phyloP scores from a whole-genome alignment of 768 basidiomycete species.

The Rhodotorula kratochvilovae region DNA sequence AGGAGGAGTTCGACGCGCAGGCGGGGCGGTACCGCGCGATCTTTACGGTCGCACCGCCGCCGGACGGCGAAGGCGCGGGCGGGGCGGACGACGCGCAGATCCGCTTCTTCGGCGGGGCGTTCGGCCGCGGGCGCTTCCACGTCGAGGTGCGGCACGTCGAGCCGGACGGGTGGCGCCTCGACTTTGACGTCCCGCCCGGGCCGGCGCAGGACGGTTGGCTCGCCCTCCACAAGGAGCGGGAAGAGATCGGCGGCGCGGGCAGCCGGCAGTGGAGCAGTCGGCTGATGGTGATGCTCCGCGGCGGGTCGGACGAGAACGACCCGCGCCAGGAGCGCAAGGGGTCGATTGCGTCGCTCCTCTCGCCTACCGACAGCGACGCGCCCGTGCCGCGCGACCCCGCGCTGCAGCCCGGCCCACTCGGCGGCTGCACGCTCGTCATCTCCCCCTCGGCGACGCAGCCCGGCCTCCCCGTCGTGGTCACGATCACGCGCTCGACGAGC shows the following conservation, averaged over 20 bases:
- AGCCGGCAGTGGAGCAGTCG: constrained; percentile 1
- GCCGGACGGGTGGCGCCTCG: constrained; percentile 18
- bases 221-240: not conserved
- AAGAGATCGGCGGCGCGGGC: constrained; percentile 21
- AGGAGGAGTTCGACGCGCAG: constrained; percentile 22
- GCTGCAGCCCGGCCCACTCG: constrained; percentile 11
- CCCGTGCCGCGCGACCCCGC: constrained; percentile 9
- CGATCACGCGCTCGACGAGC: constrained; percentile 2
- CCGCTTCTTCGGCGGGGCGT: constrained; percentile 24
- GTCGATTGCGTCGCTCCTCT: constrained; percentile 16
- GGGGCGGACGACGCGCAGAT: constrained; percentile 1
- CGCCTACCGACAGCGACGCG: not conserved
- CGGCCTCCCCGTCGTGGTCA: constrained; percentile 13
- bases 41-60: not conserved
- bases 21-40: constrained; percentile 7
- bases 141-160: constrained; percentile 25
- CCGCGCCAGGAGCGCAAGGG: not conserved
- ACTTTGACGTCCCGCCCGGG: constrained; percentile 14
- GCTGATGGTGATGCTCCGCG: not conserved
- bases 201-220: not conserved
- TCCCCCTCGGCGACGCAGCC: not conserved
- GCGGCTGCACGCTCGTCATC: constrained; percentile 32
- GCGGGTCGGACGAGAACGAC: not conserved
- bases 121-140: constrained; percentile 9
- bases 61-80: too few species aligned